Conservation (phyloP, 2,329 filamentous ascomycete genomes). For the Claviceps pazoutovae region DNA sequence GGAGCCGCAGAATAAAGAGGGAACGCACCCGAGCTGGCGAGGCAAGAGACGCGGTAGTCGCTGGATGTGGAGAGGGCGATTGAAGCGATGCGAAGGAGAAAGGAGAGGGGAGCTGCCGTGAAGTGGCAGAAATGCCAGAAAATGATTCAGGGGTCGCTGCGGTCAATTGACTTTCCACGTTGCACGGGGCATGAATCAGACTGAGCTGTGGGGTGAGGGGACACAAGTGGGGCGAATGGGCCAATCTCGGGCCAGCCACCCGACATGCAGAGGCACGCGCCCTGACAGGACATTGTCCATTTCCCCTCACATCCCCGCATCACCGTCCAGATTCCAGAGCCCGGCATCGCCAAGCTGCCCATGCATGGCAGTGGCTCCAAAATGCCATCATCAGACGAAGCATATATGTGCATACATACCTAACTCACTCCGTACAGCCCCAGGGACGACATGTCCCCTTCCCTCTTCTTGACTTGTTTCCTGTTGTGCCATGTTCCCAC, state of each 20-base stretch:
- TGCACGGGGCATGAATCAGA: not conserved
- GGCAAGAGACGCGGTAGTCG: slow-evolving; percentile 1
- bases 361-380: too few relatives aligned
- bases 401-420: too few relatives aligned
- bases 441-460: too few relatives aligned
- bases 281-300: too few relatives aligned
- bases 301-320: too few relatives aligned
- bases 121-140: not conserved
- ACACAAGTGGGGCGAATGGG: not conserved
- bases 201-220: not conserved
- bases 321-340: too few relatives aligned
- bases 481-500: too few relatives aligned
- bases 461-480: too few relatives aligned
- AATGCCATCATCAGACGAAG: too few relatives aligned
- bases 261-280: not conserved
- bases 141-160: not conserved
- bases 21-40: slow-evolving; percentile 2
- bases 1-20: not conserved
- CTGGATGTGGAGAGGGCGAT: not conserved
- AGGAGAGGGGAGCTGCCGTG: not conserved
- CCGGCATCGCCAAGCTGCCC: too few relatives aligned
- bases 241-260: not conserved
- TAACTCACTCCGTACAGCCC: too few relatives aligned
- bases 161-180: not conserved
- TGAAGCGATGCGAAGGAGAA: not conserved